Conservation (phyloP, 257 asterid species). For the Solanum sejunctum region DNA sequence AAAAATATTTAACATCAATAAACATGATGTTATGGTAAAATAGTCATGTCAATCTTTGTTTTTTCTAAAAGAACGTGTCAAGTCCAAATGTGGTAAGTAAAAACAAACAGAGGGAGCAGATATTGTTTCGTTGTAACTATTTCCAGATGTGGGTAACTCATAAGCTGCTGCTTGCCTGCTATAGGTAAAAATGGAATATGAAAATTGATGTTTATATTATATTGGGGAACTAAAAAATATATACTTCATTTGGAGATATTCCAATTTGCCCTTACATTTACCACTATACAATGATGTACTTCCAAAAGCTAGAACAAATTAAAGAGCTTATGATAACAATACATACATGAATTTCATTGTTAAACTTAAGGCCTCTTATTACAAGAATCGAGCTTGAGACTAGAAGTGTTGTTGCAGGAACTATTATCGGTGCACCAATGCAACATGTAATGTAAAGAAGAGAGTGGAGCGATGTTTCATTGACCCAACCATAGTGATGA, state of each 20-base stretch:
- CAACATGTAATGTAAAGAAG: constrained; percentile 66
- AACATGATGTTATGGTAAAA: too few relatives aligned
- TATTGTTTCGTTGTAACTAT: neutral
- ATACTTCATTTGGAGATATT: neutral
- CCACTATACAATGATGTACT: neutral
- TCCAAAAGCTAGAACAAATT: neutral
- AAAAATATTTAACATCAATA: too few relatives aligned
- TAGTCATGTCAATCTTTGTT: too few relatives aligned
- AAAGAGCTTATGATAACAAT: neutral
- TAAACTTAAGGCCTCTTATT: neutral
- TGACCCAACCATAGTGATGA: constrained; percentile 49
- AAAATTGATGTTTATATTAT: neutral
- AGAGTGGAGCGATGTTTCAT: constrained; percentile 58
- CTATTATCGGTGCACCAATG: constrained; percentile 65
- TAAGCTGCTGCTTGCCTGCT: neutral
- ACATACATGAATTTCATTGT: neutral
- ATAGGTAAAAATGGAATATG: neutral
- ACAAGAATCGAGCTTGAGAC: neutral
- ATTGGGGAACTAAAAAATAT: neutral
- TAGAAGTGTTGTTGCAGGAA: constrained; percentile 27
- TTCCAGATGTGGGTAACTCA: neutral
- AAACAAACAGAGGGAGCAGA: too few relatives aligned
- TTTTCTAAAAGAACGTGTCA: too few relatives aligned
- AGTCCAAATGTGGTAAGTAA: too few relatives aligned
- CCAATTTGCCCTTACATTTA: neutral